Evolutionary conservation across 495 filamentous ascomycete species (phyloP).

Genomic region (Mycothermus thermophilus): DNA sequence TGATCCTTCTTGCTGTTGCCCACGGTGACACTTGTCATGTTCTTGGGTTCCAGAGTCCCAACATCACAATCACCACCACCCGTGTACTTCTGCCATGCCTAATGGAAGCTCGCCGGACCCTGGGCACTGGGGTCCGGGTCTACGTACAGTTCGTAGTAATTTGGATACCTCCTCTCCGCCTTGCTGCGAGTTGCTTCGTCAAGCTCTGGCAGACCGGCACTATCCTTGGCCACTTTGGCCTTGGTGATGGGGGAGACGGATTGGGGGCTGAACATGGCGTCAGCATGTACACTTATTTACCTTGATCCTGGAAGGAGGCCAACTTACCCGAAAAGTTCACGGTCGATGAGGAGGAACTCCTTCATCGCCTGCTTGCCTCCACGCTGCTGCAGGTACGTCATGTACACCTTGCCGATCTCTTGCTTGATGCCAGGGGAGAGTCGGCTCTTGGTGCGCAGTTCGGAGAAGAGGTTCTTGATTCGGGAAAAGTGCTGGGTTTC

Average conservation of each 20-base stretch:
- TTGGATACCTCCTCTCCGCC: constrained; percentile 50
- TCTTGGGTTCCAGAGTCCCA: too few relatives aligned
- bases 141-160: constrained; percentile 48
- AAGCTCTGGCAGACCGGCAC: constrained; percentile 43
- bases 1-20: too few relatives aligned
- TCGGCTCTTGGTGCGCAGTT: constrained; percentile 61
- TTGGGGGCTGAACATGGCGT: constrained; percentile 36
- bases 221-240: constrained; percentile 40
- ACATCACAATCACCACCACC: too few relatives aligned
- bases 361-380: constrained; percentile 74
- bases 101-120: constrained; percentile 31
- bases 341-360: constrained; percentile 72
- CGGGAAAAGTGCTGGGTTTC: constrained; percentile 55
- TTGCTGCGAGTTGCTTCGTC: constrained; percentile 49
- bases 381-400: constrained; percentile 71
- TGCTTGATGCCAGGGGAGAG: constrained; percentile 54
- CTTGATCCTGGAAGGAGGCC: too few relatives aligned
- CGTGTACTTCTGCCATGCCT: too few relatives aligned
- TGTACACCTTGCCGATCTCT: constrained; percentile 66
- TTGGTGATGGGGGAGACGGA: constrained; percentile 31
- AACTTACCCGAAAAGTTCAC: constrained; percentile 69
- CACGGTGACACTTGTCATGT: too few relatives aligned
- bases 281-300: too few relatives aligned
- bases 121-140: constrained; percentile 32
- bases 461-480: constrained; percentile 68